These are phyloP conservation scores for Flaveria brownii DNA, from an alignment of 129 eudicot genomes.

Conservation along the genomic window DNA sequence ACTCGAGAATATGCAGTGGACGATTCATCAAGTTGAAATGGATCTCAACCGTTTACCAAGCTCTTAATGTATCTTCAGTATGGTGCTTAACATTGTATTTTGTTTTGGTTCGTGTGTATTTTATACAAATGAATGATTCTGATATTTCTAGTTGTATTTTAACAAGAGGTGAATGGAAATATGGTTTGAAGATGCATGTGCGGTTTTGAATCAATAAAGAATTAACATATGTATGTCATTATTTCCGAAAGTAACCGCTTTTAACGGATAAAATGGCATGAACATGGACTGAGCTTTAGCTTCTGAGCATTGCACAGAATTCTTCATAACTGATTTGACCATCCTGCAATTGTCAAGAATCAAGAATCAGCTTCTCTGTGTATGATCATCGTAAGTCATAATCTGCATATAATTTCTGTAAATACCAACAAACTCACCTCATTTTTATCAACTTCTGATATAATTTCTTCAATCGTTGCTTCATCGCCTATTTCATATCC, in stretches of 20 bases:
- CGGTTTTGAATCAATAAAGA: not conserved
- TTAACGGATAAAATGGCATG: not conserved
- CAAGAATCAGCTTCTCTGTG: not conserved
- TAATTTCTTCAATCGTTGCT: constrained; percentile 19
- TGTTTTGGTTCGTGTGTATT: not conserved
- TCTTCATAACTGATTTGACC: constrained; percentile 23
- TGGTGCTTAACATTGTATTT: not conserved
- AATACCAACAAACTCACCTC: constrained; percentile 10
- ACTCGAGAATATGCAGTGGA: constrained; percentile 95
- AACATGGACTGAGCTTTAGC: constrained; percentile 3
- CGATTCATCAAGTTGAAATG: constrained; percentile 95
- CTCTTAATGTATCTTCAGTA: constrained; percentile 27
- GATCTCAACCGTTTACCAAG: constrained; percentile 73
- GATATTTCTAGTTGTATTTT: not conserved
- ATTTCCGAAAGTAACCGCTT: not conserved
- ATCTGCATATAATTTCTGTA: not conserved
- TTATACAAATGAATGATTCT: constrained; percentile 16
- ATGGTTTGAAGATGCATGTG: not conserved
- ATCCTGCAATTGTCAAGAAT: constrained; percentile 25
- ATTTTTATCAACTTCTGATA: constrained; percentile 18
- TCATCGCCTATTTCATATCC: constrained; percentile 1
- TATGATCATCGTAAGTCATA: constrained; percentile 3
- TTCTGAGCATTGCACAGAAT: constrained; percentile 28
- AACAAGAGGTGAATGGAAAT: not conserved
- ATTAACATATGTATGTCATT: not conserved